Evolutionary conservation across 768 basidiomycete species (phyloP).

Genomic region (Tylopilus sp.): DNA sequence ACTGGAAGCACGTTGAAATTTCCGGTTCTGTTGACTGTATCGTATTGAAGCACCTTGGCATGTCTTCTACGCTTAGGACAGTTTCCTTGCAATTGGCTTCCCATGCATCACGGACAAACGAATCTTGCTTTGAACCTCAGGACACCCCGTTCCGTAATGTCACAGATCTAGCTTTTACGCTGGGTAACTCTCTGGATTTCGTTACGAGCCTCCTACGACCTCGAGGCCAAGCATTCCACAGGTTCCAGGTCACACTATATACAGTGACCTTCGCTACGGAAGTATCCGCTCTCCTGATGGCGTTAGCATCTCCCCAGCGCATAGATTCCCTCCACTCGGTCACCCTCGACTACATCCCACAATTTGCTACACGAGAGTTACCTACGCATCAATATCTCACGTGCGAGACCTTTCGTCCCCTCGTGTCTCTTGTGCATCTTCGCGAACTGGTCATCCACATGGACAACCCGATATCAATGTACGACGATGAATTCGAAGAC

Average conservation of each 20-base stretch:
- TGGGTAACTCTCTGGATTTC: not conserved
- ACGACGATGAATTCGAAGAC: not conserved
- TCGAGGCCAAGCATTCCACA: not conserved
- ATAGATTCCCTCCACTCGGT: conserved; percentile 1
- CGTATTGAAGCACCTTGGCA: conserved; percentile 1
- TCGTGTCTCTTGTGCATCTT: conserved; percentile 1
- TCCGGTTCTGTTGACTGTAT: not conserved
- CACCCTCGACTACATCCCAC: no score
- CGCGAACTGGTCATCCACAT: not conserved
- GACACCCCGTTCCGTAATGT: not conserved
- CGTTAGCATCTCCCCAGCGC: conserved; percentile 1
- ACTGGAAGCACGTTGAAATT: not conserved
- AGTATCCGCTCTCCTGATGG: not conserved
- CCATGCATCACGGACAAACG: not conserved
- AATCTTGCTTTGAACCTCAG: not conserved
- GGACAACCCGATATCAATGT: not conserved
- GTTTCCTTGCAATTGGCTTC: not conserved
- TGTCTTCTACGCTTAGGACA: not conserved
- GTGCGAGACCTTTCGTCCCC: not conserved
- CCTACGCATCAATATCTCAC: not conserved
- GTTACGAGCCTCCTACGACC: not conserved
- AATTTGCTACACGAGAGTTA: no score
- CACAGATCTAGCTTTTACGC: not conserved
- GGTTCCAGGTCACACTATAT: not conserved
- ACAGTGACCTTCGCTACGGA: not conserved